phyloP scores from a whole-genome alignment of 164 flowering plant species.

The Annona cherimola region DNA sequence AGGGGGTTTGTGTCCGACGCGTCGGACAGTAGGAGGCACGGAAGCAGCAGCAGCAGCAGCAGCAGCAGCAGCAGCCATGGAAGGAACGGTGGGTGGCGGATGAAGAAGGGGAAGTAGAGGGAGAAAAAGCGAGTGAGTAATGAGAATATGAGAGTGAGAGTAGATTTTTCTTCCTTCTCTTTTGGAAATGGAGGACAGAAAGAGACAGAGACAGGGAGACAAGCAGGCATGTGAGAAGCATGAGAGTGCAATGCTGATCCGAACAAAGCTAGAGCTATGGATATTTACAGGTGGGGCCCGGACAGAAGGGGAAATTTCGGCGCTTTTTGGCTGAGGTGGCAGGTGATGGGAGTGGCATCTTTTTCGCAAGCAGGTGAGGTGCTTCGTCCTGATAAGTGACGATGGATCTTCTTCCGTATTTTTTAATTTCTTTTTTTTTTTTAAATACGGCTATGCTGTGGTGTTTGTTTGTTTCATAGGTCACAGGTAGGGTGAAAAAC shows the following conservation, averaged over 20 bases:
- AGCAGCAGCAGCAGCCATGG: too few species aligned
- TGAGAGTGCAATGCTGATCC: background rate
- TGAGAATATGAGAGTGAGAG: background rate
- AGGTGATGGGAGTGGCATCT: background rate
- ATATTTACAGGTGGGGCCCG: conserved; percentile 6
- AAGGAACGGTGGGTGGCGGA: too few species aligned
- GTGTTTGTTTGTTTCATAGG: too few species aligned
- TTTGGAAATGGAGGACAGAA: background rate
- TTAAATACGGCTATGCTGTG: too few species aligned
- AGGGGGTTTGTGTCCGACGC: background rate
- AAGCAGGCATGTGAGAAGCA: conserved; percentile 5
- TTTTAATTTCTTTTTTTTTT: too few species aligned
- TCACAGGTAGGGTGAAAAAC: too few species aligned
- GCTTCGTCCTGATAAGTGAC: background rate
- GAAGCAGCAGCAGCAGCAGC: too few species aligned
- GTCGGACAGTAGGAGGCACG: background rate
- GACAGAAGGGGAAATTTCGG: conserved; percentile 1
- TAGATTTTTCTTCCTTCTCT: background rate
- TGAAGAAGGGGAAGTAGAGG: background rate
- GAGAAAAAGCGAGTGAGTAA: too few species aligned
- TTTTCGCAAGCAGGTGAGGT: background rate
- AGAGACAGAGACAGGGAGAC: background rate
- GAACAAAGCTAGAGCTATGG: background rate
- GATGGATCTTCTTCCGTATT: background rate
- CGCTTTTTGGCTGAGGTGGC: conserved; percentile 9